phyloP scores from a whole-genome alignment of 108 stramenopile genomes.

The Bacterosira constricta region DNA sequence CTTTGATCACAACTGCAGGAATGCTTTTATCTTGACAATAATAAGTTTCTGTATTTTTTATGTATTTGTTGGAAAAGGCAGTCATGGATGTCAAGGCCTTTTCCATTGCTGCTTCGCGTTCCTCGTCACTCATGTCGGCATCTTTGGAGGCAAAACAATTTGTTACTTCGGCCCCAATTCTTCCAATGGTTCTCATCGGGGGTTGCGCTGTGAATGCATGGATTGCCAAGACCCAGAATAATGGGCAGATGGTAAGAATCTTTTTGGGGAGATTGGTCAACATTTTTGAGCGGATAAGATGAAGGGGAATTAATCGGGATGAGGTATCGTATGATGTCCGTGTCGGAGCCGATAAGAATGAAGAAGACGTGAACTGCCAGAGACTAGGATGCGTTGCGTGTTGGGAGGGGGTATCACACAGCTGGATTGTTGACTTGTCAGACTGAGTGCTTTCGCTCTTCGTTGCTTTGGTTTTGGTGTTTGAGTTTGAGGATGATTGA shows the following conservation, averaged over 20 bases:
- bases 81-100: conserved; percentile 88
- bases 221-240: background rate
- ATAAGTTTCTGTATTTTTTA: conserved; percentile 70
- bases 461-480: too few relatives aligned
- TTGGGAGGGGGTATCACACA: too few relatives aligned
- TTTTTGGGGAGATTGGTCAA: background rate
- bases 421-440: too few relatives aligned
- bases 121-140: conserved; percentile 62
- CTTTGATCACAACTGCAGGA: conserved; percentile 87
- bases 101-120: conserved; percentile 55
- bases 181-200: background rate
- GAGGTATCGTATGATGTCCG: background rate
- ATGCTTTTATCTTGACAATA: conserved; percentile 75
- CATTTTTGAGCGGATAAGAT: background rate
- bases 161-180: background rate
- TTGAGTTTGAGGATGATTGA: too few relatives aligned
- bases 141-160: conserved; percentile 43
- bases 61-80: conserved; percentile 83
- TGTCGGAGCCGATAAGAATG: background rate
- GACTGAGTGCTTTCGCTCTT: too few relatives aligned
- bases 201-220: background rate
- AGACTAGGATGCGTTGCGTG: too few relatives aligned
- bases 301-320: too few relatives aligned
- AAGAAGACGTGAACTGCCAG: background rate
- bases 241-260: background rate